These are phyloP conservation scores for Panus rudis DNA, from an alignment of 768 basidiomycete species.

Conservation along the genomic window DNA sequence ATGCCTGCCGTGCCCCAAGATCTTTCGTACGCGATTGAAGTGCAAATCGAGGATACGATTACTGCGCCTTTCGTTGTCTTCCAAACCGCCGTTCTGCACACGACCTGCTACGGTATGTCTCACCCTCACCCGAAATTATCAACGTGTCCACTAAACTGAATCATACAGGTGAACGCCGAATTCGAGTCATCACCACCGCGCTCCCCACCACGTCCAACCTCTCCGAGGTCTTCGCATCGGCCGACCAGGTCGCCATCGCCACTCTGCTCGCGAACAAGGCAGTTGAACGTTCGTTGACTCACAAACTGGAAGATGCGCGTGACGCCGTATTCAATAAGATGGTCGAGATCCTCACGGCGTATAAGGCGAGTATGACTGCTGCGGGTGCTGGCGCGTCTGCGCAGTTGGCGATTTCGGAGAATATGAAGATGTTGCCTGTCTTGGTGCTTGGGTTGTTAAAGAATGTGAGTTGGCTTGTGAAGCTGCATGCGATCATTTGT, in stretches of 20 bases:
- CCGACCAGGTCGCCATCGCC: slow-evolving; percentile 48
- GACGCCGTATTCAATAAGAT: slow-evolving; percentile 50
- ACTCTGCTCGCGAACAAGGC: slow-evolving; percentile 53
- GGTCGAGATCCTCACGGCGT: slow-evolving; percentile 46
- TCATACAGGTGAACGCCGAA: slow-evolving; percentile 42
- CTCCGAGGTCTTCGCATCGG: slow-evolving; percentile 49
- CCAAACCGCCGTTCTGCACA: slow-evolving; percentile 92
- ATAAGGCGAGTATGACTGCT: slow-evolving; percentile 93
- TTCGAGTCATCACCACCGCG: slow-evolving; percentile 53
- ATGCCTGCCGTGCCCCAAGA: slow-evolving; percentile 97
- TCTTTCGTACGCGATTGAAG: slow-evolving; percentile 92
- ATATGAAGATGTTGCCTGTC: slow-evolving; percentile 91
- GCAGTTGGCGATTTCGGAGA: slow-evolving; percentile 87
- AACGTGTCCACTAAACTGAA: neutral
- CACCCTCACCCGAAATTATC: neutral
- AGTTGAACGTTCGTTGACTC: slow-evolving; percentile 45
- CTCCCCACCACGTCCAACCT: slow-evolving; percentile 53
- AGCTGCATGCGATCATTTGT: neutral
- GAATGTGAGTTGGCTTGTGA: slow-evolving; percentile 52
- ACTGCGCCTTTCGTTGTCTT: slow-evolving; percentile 87
- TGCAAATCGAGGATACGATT: slow-evolving; percentile 92
- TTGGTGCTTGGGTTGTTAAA: slow-evolving; percentile 87
- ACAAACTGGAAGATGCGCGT: slow-evolving; percentile 52
- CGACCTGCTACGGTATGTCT: slow-evolving; percentile 74
- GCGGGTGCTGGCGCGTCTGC: slow-evolving; percentile 91